phyloP scores from a whole-genome alignment of 192 early-diverging fungal genomes.

The Entomortierella lignicola region DNA sequence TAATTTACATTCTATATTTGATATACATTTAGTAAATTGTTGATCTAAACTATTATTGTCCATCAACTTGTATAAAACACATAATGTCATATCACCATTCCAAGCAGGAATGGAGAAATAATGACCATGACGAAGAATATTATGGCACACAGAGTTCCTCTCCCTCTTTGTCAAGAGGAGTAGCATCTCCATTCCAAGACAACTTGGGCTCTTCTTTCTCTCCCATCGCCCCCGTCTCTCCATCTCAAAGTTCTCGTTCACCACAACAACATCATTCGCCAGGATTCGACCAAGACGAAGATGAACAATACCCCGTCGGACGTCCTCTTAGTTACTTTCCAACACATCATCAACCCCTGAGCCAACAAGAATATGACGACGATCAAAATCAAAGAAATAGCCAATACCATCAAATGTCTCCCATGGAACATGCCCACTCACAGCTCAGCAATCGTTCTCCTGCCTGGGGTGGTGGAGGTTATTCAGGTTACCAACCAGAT shows the following conservation, averaged over 20 bases:
- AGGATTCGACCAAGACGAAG: conserved; percentile 9
- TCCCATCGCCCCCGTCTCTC: neutral
- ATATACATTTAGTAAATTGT: neutral
- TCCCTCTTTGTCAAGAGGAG: neutral
- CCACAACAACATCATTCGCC: conserved; percentile 8
- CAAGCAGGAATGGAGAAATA: conserved; percentile 28
- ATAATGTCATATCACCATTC: conserved; percentile 33
- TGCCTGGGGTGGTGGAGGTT: conserved; percentile 28
- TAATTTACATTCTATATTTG: too few relatives aligned
- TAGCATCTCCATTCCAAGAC: conserved; percentile 8
- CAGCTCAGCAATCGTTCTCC: conserved; percentile 34
- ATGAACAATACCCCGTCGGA: conserved; percentile 42
- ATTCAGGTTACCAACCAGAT: conserved; percentile 36
- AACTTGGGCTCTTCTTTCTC: neutral
- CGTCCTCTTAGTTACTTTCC: conserved; percentile 52
- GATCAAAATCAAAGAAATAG: conserved; percentile 25
- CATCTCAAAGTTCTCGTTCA: neutral
- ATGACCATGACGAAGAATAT: conserved; percentile 1
- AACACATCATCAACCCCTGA: conserved; percentile 48
- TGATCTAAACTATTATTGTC: neutral
- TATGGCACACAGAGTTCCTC: conserved; percentile 3
- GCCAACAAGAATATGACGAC: conserved; percentile 48
- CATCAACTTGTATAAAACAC: neutral
- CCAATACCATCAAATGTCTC: conserved; percentile 36
- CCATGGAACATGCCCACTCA: conserved; percentile 30